Conservation (phyloP, 192 early-diverging fungal genomes). For the Podila epigama region DNA sequence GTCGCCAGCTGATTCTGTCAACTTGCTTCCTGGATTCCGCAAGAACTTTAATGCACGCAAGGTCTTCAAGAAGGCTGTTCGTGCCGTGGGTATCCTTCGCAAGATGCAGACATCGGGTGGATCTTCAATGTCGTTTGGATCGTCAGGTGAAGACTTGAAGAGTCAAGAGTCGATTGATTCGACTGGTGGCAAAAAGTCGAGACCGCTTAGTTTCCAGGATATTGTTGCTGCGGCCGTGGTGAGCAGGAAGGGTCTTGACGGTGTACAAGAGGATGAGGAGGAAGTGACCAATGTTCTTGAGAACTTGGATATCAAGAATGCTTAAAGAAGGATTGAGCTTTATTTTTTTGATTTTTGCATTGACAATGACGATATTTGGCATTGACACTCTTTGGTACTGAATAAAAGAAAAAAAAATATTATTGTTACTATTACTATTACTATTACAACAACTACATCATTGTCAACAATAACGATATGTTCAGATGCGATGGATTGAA, state of each 20-base stretch:
- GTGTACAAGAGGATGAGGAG: not conserved
- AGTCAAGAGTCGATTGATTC: not conserved
- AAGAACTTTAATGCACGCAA: constrained; percentile 44
- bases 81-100: constrained; percentile 24
- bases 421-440: too few species aligned
- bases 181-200: not conserved
- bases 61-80: constrained; percentile 42
- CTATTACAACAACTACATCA: too few species aligned
- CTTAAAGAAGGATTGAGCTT: not conserved
- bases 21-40: constrained; percentile 26
- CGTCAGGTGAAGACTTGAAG: not conserved
- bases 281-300: not conserved
- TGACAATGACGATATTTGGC: too few species aligned
- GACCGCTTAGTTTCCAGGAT: not conserved
- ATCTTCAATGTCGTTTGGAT: not conserved
- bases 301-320: constrained; percentile 1
- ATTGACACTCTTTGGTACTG: too few species aligned
- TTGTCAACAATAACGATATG: too few species aligned
- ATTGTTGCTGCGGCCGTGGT: not conserved
- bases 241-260: not conserved
- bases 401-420: too few species aligned
- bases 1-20: constrained; percentile 31
- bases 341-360: not conserved
- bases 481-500: too few species aligned
- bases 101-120: constrained; percentile 25